phyloP scores from a whole-genome alignment of 495 filamentous ascomycete genomes.

The Chaetomium cochliodes region DNA sequence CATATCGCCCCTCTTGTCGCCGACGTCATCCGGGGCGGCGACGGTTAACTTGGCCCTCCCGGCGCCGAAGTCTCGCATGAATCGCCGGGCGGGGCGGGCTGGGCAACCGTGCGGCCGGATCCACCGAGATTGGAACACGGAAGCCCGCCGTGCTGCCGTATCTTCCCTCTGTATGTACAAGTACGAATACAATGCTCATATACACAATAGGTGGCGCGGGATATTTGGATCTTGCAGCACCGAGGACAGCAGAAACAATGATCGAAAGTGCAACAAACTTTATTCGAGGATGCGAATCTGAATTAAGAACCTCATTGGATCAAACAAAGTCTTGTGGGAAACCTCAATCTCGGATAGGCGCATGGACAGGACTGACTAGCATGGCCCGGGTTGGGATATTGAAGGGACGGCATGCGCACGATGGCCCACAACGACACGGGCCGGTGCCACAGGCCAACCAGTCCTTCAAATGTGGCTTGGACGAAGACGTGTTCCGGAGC shows the following conservation, averaged over 20 bases:
- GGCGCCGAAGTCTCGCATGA: not conserved
- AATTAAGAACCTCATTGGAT: not conserved
- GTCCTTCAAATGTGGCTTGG: not conserved
- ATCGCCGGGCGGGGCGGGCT: not conserved
- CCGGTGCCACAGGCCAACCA: constrained; percentile 4
- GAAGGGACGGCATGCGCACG: not conserved
- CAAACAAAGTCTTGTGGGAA: not conserved
- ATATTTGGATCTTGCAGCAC: constrained; percentile 1
- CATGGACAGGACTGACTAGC: not conserved
- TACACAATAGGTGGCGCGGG: not conserved
- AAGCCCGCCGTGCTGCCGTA: not conserved
- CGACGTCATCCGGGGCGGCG: not conserved
- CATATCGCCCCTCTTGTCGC: not conserved
- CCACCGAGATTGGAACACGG: not conserved
- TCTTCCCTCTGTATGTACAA: not conserved
- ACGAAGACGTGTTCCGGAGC: not conserved
- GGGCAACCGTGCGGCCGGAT: constrained; percentile 6
- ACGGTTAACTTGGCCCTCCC: not conserved
- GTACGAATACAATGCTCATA: no score
- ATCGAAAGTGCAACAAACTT: not conserved
- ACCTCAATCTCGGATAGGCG: not conserved
- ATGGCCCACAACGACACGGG: not conserved
- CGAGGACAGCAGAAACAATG: not conserved
- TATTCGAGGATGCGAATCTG: not conserved
- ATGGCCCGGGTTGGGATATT: not conserved